phyloP scores from a whole-genome alignment of 768 basidiomycete genomes.

The Kwoniella bestiolae region DNA sequence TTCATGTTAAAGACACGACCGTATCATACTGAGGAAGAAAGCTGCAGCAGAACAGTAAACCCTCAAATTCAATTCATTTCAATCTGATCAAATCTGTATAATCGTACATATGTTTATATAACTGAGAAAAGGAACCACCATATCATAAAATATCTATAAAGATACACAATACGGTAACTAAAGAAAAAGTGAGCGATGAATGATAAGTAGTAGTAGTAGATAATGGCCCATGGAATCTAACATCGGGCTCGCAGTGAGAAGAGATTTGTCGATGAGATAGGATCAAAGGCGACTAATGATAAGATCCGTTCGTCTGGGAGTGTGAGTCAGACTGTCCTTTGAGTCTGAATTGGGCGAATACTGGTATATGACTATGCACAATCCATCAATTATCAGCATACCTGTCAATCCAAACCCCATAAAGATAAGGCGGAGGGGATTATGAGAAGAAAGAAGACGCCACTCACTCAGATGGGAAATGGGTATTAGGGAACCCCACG shows the following conservation, averaged over 20 bases:
- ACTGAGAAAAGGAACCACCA: not conserved
- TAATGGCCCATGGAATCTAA: not conserved
- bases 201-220: no score
- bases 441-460: slow-evolving; percentile 5
- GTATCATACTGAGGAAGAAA: no score
- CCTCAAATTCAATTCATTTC: not conserved
- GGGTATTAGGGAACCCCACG: slow-evolving; percentile 95
- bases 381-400: not conserved
- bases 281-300: not conserved
- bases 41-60: no score
- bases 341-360: slow-evolving; percentile 51
- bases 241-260: not conserved
- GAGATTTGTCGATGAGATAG: not conserved
- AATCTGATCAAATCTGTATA: no score
- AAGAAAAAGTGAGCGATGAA: slow-evolving; percentile 1
- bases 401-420: no score
- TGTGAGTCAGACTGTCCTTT: slow-evolving; percentile 34
- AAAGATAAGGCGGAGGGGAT: no score
- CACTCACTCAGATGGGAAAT: slow-evolving; percentile 97
- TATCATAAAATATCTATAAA: not conserved
- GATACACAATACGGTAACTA: not conserved
- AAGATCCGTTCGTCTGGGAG: slow-evolving; percentile 3
- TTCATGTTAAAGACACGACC: no score
- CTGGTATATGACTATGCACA: slow-evolving; percentile 51
- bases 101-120: not conserved